These are phyloP conservation scores for Phytophthora meadii DNA, from an alignment of 352 stramenopile species.

Conservation along the genomic window DNA sequence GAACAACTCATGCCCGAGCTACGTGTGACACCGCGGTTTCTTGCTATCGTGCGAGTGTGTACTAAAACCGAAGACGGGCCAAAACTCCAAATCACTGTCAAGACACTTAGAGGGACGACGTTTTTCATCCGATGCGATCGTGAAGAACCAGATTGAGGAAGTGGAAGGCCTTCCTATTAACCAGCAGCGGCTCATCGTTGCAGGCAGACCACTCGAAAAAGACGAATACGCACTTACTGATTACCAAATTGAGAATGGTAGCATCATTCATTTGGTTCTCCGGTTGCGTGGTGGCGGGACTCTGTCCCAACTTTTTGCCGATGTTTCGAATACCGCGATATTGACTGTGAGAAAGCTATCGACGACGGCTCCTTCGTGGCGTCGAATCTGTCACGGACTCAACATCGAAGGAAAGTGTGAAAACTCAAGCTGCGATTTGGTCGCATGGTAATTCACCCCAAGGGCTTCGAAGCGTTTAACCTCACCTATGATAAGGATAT, in stretches of 20 bases:
- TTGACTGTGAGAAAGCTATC: background rate
- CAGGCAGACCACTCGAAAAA: background rate
- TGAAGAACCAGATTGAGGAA: too few species aligned
- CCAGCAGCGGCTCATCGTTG: too few species aligned
- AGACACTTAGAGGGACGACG: too few species aligned
- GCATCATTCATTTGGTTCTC: background rate
- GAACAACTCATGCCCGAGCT: too few species aligned
- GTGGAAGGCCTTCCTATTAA: too few species aligned
- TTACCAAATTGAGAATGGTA: background rate
- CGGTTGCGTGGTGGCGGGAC: background rate
- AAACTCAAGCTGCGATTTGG: constrained; percentile 19
- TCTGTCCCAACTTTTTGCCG: background rate
- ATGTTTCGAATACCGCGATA: background rate
- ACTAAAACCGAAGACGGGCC: too few species aligned
- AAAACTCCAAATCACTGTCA: too few species aligned
- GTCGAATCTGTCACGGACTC: constrained; percentile 19
- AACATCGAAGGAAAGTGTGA: constrained; percentile 37
- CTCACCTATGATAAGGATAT: constrained; percentile 13
- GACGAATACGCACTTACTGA: background rate
- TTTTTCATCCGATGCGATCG: too few species aligned
- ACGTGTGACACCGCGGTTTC: too few species aligned
- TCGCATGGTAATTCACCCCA: constrained; percentile 21
- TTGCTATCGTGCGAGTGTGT: too few species aligned
- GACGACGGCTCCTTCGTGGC: constrained; percentile 6
- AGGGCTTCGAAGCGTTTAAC: constrained; percentile 27